Evolutionary conservation across 2,329 filamentous ascomycete genomes (phyloP).

Genomic region (Xylaria sp.): DNA sequence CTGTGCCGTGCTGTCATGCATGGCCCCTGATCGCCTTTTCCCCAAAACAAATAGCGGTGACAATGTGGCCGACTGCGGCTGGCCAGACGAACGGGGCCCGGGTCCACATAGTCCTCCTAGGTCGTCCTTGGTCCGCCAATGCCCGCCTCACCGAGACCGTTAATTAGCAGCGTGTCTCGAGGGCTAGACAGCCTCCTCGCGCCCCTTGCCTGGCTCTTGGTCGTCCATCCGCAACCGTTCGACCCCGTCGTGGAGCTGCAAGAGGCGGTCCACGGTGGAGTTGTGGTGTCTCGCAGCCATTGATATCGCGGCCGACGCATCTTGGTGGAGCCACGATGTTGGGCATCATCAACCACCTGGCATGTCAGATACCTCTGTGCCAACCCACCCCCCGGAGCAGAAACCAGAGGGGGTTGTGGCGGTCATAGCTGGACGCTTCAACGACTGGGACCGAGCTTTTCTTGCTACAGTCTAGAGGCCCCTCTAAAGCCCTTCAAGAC

Average conservation of each 20-base stretch:
- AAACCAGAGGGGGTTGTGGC: constrained; percentile 22
- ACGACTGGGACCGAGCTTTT: constrained; percentile 32
- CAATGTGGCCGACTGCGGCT: constrained; percentile 48
- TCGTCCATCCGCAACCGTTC: constrained; percentile 25
- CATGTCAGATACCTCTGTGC: constrained; percentile 28
- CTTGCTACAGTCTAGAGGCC: constrained; percentile 30
- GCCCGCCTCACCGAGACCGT: constrained; percentile 45
- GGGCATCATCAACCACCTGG: constrained; percentile 48
- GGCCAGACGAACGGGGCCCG: constrained; percentile 41
- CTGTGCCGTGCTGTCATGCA: constrained; percentile 17
- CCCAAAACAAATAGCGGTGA: constrained; percentile 48
- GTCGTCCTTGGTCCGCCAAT: constrained; percentile 44
- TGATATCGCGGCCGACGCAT: constrained; percentile 47
- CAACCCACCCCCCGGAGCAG: constrained; percentile 39
- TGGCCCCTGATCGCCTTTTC: constrained; percentile 33
- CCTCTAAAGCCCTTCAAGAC: constrained; percentile 28
- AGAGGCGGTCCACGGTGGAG: constrained; percentile 43
- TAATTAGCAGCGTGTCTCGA: constrained; percentile 14
- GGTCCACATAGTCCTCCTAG: constrained; percentile 47
- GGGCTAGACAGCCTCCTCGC: neutral
- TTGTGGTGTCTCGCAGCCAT: constrained; percentile 42
- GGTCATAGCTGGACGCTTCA: constrained; percentile 22
- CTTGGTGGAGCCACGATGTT: constrained; percentile 48
- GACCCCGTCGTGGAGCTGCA: constrained; percentile 37
- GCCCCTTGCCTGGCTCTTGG: constrained; percentile 3